Evolutionary conservation across 2,329 filamentous ascomycete species (phyloP), one percentile per base, ranked within the genome.

Genomic region (Colletotrichum paranaense): DNA sequence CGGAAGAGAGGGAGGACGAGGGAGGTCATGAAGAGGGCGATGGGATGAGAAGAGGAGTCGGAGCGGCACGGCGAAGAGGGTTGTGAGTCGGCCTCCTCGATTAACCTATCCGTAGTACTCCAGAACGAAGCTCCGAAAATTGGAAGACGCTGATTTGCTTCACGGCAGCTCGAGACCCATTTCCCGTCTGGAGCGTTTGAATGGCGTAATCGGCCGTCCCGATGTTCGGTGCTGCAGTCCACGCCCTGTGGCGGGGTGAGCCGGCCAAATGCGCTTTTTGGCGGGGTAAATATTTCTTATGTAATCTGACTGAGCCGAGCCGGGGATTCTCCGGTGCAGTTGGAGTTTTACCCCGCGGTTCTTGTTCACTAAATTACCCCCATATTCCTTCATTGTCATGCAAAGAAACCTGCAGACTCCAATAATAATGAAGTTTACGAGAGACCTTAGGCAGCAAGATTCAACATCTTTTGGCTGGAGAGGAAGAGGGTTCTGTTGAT

Each of bases 91-190:
- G 38, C n/a, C 60, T 42, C 12, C 35, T 49, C 35, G 46, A 53
- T 64, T 24, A 35, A 35, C 46, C 22, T 9, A 19, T 42, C 38
- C 38, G 38, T 42, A 42, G 38, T 8, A 53, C 52, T 52, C 28
- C 35, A 73, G 68, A 56, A 49, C 46, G 60, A 59, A 55, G 62
- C 46, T 55, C 59, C 53, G 66, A 64, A 38, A 60, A 65, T 70
- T 72, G 60, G 49, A 32, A 19, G 62, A 73, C 32, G 71, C 71
- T 73, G 71, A 73, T 71, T 56, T 73, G 71, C 71, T 73, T 57
- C 55, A 66, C 62, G 26, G 19, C 53, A 24, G 35, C 19, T 38
- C 28, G 19, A 62, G 71, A 62, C 71, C 67, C 70, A 64, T 72
- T 72, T 64, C 59, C 62, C 62, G 56, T 67, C 62, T 67, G 68